Percentiles rank a stretch among this genome's conserved stretches.
Conservation (phyloP, 306 rosid species). For the Nissolia schottii region DNA sequence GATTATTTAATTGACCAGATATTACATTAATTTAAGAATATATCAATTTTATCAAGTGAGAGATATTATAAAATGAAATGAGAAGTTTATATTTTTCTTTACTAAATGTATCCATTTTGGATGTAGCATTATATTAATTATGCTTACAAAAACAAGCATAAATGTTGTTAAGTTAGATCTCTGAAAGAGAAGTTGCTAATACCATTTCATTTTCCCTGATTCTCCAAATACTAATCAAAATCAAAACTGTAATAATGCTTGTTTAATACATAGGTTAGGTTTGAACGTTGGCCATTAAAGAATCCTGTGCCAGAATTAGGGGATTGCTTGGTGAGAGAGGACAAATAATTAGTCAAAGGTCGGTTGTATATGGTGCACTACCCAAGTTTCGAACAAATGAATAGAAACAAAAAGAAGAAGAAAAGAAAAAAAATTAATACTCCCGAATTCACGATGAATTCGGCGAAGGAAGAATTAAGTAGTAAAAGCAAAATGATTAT, state of each 20-base stretch:
- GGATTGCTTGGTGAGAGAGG: slow-evolving; percentile 28
- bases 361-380: slow-evolving; percentile 34
- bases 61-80: too few relatives aligned
- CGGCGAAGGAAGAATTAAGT: neutral
- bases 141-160: neutral
- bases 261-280: neutral
- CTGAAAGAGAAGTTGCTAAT: neutral
- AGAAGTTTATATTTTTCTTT: too few relatives aligned
- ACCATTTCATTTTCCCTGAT: neutral
- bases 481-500: slow-evolving; percentile 5
- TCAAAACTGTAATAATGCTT: neutral
- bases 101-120: too few relatives aligned
- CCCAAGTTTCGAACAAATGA: slow-evolving; percentile 9
- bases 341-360: slow-evolving; percentile 39
- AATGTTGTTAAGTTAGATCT: neutral
- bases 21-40: too few relatives aligned
- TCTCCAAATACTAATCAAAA: neutral
- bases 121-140: too few relatives aligned
- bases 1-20: too few relatives aligned
- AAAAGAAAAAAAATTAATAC: too few relatives aligned
- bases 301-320: slow-evolving; percentile 20
- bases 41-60: too few relatives aligned
- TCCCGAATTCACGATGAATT: neutral
- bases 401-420: neutral
- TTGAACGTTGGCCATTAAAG: neutral